Conservation (phyloP, 208 protist species). For the Acanthamoeba healyi region DNA sequence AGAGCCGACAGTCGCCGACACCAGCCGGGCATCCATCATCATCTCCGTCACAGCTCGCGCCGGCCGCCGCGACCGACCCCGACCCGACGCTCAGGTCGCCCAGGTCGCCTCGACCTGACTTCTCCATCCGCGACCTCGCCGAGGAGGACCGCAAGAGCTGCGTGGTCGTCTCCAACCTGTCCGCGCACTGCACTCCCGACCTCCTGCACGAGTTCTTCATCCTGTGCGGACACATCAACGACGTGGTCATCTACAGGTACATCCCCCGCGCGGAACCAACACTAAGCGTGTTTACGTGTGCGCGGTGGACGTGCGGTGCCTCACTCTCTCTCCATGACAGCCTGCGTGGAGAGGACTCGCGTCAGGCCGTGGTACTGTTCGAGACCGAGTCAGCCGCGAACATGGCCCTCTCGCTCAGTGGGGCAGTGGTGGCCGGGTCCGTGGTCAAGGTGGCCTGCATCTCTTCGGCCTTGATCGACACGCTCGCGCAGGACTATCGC, state of each 20-base stretch:
- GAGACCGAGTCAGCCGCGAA: background rate
- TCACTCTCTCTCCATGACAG: background rate
- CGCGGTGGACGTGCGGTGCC: background rate
- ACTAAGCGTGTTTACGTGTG: background rate
- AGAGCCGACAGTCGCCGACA: too few relatives aligned
- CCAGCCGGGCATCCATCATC: too few relatives aligned
- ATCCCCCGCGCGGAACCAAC: background rate
- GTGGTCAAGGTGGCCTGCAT: background rate
- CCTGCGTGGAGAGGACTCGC: background rate
- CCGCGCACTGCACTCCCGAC: background rate
- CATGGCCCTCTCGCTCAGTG: conserved; percentile 22
- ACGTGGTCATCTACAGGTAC: background rate
- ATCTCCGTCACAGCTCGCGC: too few relatives aligned
- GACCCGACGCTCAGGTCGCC: background rate
- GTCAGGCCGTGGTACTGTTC: background rate
- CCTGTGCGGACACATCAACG: conserved; percentile 19
- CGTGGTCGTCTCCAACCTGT: background rate
- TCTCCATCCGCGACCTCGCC: background rate
- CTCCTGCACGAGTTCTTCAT: conserved; percentile 4
- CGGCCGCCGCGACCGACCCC: too few relatives aligned
- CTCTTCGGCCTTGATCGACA: background rate
- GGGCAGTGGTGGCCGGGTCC: background rate
- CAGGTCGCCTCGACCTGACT: background rate
- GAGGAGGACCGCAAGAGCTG: background rate
- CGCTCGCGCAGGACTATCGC: background rate